Percentiles rank a stretch among this genome's conserved stretches.
Conservation (phyloP, 1,284 basidiomycete species). For the Chondrostereum purpureum region DNA sequence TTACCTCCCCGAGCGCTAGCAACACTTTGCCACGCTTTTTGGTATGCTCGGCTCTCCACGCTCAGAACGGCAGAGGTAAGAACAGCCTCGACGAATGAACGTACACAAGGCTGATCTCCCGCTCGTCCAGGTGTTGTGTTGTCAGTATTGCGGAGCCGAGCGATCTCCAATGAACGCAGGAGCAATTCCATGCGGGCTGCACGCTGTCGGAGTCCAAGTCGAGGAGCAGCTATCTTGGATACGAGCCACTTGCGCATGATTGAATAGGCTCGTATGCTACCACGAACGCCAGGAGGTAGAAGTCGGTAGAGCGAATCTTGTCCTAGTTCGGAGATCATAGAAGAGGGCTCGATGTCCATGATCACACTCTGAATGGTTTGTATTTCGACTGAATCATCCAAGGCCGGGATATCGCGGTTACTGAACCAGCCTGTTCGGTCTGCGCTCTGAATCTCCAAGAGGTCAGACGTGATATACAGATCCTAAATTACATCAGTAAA, state of each 20-base stretch:
- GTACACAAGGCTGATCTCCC: constrained; percentile 50
- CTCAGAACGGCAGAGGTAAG: constrained; percentile 66
- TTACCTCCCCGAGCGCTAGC: constrained; percentile 49
- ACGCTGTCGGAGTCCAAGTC: constrained; percentile 53
- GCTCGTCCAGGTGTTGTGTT: constrained; percentile 23
- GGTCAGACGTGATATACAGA: constrained; percentile 64
- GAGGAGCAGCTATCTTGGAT: constrained; percentile 55
- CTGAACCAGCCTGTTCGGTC: constrained; percentile 76
- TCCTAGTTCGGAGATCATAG: constrained; percentile 58
- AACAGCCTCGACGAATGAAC: constrained; percentile 73
- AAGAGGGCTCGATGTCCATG: constrained; percentile 62
- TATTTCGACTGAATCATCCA: constrained; percentile 61
- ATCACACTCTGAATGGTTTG: constrained; percentile 70
- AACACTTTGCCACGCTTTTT: constrained; percentile 67
- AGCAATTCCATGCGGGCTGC: constrained; percentile 67
- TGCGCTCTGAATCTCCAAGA: constrained; percentile 71
- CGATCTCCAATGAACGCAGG: constrained; percentile 63
- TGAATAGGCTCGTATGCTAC: constrained; percentile 65
- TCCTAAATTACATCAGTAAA: constrained; percentile 37
- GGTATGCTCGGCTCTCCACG: constrained; percentile 66
- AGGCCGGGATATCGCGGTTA: constrained; percentile 40
- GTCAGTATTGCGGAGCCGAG: constrained; percentile 53
- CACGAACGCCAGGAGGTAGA: constrained; percentile 65
- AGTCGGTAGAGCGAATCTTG: constrained; percentile 67
- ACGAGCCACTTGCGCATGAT: constrained; percentile 74